Evolutionary conservation across 1,139 yeast species (phyloP), one percentile per base, ranked within the genome.

Genomic region (Keqinozyma sinolaborantium): DNA sequence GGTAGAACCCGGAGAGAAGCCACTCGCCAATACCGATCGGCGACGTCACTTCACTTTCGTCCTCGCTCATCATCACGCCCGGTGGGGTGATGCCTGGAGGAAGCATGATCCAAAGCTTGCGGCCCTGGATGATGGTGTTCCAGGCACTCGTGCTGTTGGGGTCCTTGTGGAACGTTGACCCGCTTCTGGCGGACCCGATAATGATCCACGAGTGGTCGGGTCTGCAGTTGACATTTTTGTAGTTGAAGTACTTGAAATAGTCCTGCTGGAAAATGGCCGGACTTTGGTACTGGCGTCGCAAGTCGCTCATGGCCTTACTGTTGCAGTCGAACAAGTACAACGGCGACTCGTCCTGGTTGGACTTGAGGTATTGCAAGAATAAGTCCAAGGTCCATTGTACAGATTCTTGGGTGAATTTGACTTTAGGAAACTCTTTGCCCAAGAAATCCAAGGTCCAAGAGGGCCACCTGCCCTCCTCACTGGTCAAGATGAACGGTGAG

Each of bases 161-260:
- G 50, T 88, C 97, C 47, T 88, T 87, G 55, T 88, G 97, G 56
- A 87, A 88, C 0, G 95, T 83, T 1, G 95, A 84, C 0, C 96
- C 97, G 12, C 88, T 79, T 30, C 95, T 58, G 16, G 62, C 65
- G 1, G 95, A 87, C 0, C 97, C 97, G 11, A 84, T 72, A 28
- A 88, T 88, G 24, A 88, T 64, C 97, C 97, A 88, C 8, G 94
- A 77, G 53, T 83, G 83, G 54, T 88, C 95, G 0, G 97, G 97
- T 32, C 96, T 70, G 42, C 84, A 80, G 28, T 64, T 37, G 38
- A 49, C 31, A 23, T 39, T 35, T 19, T 38, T 35, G 13, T 28
- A 20, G 36, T 60, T 48, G 38, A 68, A 53, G 45, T 75, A 63
- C 25, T 58, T 62, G 54, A 77, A 71, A 35, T 72, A 58, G 46